Conservation (phyloP, 1,139 yeast species). For the Casaregolazyma suthepensis region DNA sequence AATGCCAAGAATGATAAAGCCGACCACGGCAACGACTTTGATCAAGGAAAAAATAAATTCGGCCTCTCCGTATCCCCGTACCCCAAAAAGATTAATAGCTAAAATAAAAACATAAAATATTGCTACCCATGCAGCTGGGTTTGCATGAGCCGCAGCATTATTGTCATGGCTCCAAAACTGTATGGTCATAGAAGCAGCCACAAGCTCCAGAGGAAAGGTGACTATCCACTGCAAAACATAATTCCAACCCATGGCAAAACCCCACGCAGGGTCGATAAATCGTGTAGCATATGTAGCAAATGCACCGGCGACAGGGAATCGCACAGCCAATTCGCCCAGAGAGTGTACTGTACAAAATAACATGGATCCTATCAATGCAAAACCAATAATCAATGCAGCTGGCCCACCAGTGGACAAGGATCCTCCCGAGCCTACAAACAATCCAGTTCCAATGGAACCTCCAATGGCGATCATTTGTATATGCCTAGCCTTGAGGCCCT, state of each 20-base stretch:
- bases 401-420: constrained; percentile 71
- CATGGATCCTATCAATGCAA: constrained; percentile 61
- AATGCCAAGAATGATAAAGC: constrained; percentile 59
- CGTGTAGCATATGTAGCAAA: constrained; percentile 66
- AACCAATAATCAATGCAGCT: constrained; percentile 67
- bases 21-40: constrained; percentile 53
- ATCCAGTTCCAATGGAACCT: constrained; percentile 77
- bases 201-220: constrained; percentile 67
- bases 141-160: constrained; percentile 44
- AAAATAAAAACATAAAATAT: constrained; percentile 54
- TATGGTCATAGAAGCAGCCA: constrained; percentile 68
- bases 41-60: constrained; percentile 54
- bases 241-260: constrained; percentile 81
- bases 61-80: constrained; percentile 65
- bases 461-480: constrained; percentile 72
- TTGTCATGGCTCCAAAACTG: constrained; percentile 54
- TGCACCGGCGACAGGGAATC: constrained; percentile 76
- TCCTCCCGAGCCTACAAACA: constrained; percentile 69
- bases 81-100: constrained; percentile 58
- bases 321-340: constrained; percentile 79
- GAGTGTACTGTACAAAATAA: constrained; percentile 72
- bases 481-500: constrained; percentile 45
- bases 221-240: constrained; percentile 73
- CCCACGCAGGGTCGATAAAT: constrained; percentile 71
- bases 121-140: constrained; percentile 63